A percentile compares a stretch with the other conserved stretches of the same genome.
These are phyloP conservation scores for Sisymbrium irio DNA, from an alignment of 345 rosid genomes.

Conservation along the genomic window DNA sequence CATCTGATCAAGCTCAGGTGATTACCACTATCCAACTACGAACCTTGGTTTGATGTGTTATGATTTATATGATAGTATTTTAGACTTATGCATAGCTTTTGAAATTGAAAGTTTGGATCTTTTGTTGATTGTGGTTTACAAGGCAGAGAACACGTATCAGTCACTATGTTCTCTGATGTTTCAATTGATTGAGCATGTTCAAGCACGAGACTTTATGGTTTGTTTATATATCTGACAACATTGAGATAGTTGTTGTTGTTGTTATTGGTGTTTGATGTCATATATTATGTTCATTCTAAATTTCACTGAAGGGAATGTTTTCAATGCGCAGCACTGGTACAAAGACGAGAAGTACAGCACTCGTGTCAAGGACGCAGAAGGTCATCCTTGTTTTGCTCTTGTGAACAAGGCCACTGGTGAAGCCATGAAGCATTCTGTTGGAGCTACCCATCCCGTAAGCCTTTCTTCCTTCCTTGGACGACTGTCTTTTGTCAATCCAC, in stretches of 20 bases:
- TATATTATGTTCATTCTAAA: background rate
- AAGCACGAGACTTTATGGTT: background rate
- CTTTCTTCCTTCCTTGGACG: background rate
- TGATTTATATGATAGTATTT: too few relatives aligned
- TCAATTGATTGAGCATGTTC: background rate
- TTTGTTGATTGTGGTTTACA: background rate
- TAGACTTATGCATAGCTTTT: too few relatives aligned
- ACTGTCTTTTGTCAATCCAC: background rate
- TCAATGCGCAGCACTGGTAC: conserved; percentile 64
- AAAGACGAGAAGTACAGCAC: conserved; percentile 86
- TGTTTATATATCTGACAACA: background rate
- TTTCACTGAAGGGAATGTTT: conserved; percentile 2
- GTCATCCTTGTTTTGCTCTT: conserved; percentile 72
- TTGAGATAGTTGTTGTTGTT: too few relatives aligned
- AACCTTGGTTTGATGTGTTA: too few relatives aligned
- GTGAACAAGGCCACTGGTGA: conserved; percentile 85
- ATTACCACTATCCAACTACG: too few relatives aligned
- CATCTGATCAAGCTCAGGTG: conserved; percentile 61
- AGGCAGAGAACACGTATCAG: background rate
- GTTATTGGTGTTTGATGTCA: too few relatives aligned
- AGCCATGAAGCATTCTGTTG: conserved; percentile 81
- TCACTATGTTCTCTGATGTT: background rate
- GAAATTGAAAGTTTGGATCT: background rate
- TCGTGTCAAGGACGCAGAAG: conserved; percentile 76
- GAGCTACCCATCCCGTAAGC: conserved; percentile 80